Conservation (phyloP, 2,329 filamentous ascomycete genomes). For the Periconia macrospinosa region DNA sequence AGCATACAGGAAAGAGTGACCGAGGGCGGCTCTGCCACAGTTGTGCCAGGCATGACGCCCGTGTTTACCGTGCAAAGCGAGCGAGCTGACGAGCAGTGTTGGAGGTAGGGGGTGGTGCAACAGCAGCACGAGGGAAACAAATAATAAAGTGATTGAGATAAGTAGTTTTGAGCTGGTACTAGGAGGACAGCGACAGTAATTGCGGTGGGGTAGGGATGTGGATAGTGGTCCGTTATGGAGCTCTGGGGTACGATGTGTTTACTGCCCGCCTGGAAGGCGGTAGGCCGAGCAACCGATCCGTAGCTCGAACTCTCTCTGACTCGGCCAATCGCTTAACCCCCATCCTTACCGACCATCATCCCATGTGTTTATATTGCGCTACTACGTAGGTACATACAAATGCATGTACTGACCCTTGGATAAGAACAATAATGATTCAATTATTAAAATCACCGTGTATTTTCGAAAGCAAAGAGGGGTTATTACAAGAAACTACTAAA, state of each 20-base stretch:
- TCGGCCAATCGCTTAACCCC: background rate
- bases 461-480: too few relatives aligned
- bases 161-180: constrained; percentile 18
- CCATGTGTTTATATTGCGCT: background rate
- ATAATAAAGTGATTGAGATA: constrained; percentile 15
- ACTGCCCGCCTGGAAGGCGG: background rate
- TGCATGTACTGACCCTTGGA: background rate
- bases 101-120: constrained; percentile 1
- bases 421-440: too few relatives aligned
- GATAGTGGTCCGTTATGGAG: background rate
- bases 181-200: constrained; percentile 23
- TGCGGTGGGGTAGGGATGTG: constrained; percentile 2
- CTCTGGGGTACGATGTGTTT: background rate
- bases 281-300: too few relatives aligned
- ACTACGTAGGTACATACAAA: too few relatives aligned
- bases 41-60: constrained; percentile 60
- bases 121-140: constrained; percentile 16
- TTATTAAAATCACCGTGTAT: too few relatives aligned
- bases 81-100: constrained; percentile 9
- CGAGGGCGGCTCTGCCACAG: constrained; percentile 62
- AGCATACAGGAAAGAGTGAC: constrained; percentile 68
- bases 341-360: background rate
- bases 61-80: constrained; percentile 29
- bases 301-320: background rate
- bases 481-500: background rate